Conservation (phyloP, 2,329 filamentous ascomycete genomes). For the Fusarium phyllophilum region DNA sequence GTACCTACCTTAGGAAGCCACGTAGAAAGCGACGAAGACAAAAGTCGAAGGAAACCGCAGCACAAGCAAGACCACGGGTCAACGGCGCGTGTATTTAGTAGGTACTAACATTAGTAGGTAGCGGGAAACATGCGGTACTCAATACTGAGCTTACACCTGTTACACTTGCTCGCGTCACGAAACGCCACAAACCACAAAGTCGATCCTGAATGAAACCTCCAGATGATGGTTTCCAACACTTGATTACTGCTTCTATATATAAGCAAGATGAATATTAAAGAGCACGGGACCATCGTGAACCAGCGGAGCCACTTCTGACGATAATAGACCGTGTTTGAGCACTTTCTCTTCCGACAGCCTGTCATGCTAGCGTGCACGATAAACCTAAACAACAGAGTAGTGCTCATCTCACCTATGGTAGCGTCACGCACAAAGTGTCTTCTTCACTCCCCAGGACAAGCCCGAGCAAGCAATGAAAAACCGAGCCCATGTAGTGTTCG, state of each 20-base stretch:
- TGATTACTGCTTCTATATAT: neutral
- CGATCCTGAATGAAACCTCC: neutral
- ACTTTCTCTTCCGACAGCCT: too few species aligned
- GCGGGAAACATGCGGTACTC: neutral
- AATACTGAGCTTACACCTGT: neutral
- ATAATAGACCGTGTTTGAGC: too few species aligned
- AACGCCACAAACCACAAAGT: neutral
- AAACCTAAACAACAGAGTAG: too few species aligned
- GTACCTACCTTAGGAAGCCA: neutral
- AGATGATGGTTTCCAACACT: neutral
- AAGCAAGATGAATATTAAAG: neutral
- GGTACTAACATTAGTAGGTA: too few species aligned
- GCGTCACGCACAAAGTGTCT: constrained; percentile 27
- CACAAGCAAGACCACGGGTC: neutral
- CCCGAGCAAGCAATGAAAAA: constrained; percentile 51
- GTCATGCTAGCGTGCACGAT: neutral
- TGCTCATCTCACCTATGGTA: neutral
- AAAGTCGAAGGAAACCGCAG: neutral
- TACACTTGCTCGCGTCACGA: neutral
- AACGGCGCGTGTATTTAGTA: neutral
- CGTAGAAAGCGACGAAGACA: neutral
- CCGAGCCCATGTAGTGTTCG: constrained; percentile 44
- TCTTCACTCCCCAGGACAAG: constrained; percentile 49
- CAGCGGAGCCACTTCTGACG: neutral
- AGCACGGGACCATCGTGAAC: neutral